A percentile compares a stretch with the other conserved stretches of the same genome.
Evolutionary conservation across 352 stramenopile genomes (phyloP).

Genomic region (Thalassiosira livingstoniorum): DNA sequence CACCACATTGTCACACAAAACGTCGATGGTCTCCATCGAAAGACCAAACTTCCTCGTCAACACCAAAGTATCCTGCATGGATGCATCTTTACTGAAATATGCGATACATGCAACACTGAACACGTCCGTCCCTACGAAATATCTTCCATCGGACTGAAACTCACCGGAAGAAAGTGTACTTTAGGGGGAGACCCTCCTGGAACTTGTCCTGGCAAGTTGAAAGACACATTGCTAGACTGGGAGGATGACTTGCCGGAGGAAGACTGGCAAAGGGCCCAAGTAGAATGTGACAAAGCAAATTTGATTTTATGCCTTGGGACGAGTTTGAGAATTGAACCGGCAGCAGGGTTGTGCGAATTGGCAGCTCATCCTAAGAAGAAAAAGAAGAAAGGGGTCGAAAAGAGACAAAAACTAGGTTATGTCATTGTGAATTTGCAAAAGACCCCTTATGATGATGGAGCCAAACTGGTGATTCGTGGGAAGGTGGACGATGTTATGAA

Average conservation of each 20-base stretch:
- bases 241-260: conserved; percentile 82
- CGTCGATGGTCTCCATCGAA: conserved; percentile 85
- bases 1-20: conserved; percentile 84
- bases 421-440: conserved; percentile 87
- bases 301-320: conserved; percentile 85
- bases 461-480: conserved; percentile 75
- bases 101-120: conserved; percentile 73
- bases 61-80: conserved; percentile 81
- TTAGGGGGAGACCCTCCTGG: conserved; percentile 19
- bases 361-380: conserved; percentile 34
- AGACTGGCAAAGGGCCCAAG: conserved; percentile 67
- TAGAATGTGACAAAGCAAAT: conserved; percentile 72
- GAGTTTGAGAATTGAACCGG: conserved; percentile 85
- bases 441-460: conserved; percentile 83
- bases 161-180: conserved; percentile 77
- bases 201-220: conserved; percentile 63
- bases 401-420: conserved; percentile 58
- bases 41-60: conserved; percentile 71
- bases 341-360: conserved; percentile 71
- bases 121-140: conserved; percentile 81
- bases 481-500: conserved; percentile 85
- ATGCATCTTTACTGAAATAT: conserved; percentile 86
- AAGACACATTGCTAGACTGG: conserved; percentile 87
- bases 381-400: neutral
- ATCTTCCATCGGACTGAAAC: conserved; percentile 78